Conservation (phyloP, 805 yeast genomes). For the Lipomyces yamanashiensis region DNA sequence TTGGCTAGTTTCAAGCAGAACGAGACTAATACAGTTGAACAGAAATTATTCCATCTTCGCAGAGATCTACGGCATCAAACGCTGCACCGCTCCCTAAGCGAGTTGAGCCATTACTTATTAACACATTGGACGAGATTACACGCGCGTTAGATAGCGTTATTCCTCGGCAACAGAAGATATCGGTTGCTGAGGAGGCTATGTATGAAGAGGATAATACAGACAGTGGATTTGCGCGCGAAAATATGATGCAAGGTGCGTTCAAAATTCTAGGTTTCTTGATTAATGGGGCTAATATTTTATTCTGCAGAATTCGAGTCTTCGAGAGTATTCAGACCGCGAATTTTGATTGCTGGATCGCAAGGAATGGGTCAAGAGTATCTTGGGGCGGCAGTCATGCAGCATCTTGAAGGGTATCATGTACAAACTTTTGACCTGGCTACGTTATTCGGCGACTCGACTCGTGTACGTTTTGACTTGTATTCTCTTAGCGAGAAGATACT, state of each 20-base stretch:
- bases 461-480: constrained; percentile 40
- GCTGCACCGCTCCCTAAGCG: constrained; percentile 81
- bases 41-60: constrained; percentile 86
- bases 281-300: neutral
- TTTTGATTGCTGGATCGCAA: constrained; percentile 69
- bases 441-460: constrained; percentile 74
- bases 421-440: constrained; percentile 83
- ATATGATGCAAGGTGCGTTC: constrained; percentile 51
- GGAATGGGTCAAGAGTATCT: constrained; percentile 90
- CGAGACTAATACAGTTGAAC: neutral
- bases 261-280: too few relatives aligned
- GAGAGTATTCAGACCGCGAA: constrained; percentile 79
- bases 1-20: neutral
- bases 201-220: constrained; percentile 63
- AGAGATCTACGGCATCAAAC: constrained; percentile 74
- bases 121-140: constrained; percentile 54
- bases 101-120: constrained; percentile 65
- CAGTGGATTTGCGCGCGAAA: constrained; percentile 72
- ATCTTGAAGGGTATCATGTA: constrained; percentile 85
- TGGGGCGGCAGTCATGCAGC: constrained; percentile 77
- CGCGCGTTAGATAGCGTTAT: constrained; percentile 59
- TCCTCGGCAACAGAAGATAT: constrained; percentile 60
- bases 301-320: constrained; percentile 51
- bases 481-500: neutral
- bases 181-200: constrained; percentile 71